Conservation (phyloP, 2,329 filamentous ascomycete genomes). For the Claviceps paspali region DNA sequence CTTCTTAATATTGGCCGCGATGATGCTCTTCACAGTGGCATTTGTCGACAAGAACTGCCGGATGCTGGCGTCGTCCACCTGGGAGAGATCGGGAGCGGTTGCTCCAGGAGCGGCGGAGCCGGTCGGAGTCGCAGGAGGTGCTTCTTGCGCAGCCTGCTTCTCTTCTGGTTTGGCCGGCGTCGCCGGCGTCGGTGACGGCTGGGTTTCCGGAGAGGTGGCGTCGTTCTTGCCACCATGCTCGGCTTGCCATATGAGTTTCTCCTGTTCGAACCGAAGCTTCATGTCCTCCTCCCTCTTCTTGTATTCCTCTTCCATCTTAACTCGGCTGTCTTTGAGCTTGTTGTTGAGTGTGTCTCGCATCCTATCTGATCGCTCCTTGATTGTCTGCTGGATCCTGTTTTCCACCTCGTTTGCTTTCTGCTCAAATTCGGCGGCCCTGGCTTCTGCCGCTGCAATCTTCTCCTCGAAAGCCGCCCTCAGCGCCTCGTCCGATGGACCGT, state of each 20-base stretch:
- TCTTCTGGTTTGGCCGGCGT: constrained; percentile 26
- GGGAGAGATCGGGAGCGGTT: constrained; percentile 26
- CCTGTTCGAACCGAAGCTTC: constrained; percentile 44
- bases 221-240: constrained; percentile 25
- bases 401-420: constrained; percentile 49
- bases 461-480: constrained; percentile 44
- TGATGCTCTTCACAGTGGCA: constrained; percentile 39
- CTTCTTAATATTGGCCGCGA: constrained; percentile 50
- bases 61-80: constrained; percentile 38
- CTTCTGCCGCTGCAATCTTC: constrained; percentile 43
- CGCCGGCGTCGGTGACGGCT: constrained; percentile 12
- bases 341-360: constrained; percentile 55
- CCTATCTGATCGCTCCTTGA: constrained; percentile 51
- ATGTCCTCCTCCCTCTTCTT: constrained; percentile 38
- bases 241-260: constrained; percentile 45
- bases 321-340: constrained; percentile 52
- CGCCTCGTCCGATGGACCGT: constrained; percentile 37
- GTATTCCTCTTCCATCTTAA: constrained; percentile 33
- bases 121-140: constrained; percentile 10
- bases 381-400: constrained; percentile 39
- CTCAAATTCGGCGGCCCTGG: constrained; percentile 49
- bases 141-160: constrained; percentile 7
- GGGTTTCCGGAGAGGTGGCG: constrained; percentile 8
- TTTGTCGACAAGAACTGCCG: constrained; percentile 42
- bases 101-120: constrained; percentile 22